phyloP scores from a whole-genome alignment of 192 early-diverging fungal genomes.

The Entophlyctis luteolus region DNA sequence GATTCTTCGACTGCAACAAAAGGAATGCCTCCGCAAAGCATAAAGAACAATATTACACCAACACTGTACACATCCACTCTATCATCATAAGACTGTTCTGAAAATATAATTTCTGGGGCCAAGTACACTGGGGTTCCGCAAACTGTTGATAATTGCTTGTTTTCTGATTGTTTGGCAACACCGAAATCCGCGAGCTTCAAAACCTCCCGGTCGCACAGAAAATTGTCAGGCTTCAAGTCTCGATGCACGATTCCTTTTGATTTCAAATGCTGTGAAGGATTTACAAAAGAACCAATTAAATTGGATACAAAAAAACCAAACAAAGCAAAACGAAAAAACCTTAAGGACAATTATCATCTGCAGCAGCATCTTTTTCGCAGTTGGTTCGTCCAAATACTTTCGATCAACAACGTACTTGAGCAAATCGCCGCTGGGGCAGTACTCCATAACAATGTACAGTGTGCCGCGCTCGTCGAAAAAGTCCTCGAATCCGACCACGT shows the following conservation, averaged over 20 bases:
- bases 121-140: constrained; percentile 5
- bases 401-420: constrained; percentile 15
- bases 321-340: neutral
- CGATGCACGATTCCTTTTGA: constrained; percentile 31
- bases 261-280: constrained; percentile 19
- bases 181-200: constrained; percentile 40
- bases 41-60: constrained; percentile 40
- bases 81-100: constrained; percentile 20
- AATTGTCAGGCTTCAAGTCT: constrained; percentile 45
- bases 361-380: constrained; percentile 14
- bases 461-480: constrained; percentile 16
- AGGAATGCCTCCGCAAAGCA: constrained; percentile 29
- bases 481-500: constrained; percentile 34
- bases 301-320: neutral
- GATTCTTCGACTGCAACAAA: neutral
- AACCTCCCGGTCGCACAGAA: neutral
- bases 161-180: constrained; percentile 27
- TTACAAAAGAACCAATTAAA: no score
- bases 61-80: constrained; percentile 41
- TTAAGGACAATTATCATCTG: constrained; percentile 33
- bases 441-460: constrained; percentile 32
- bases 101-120: constrained; percentile 34
- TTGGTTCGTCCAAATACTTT: constrained; percentile 8
- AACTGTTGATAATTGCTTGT: constrained; percentile 26
- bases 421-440: constrained; percentile 31